Evolutionary conservation across 805 yeast species (phyloP).

Genomic region (Ogataea nakhonphanomensis): DNA sequence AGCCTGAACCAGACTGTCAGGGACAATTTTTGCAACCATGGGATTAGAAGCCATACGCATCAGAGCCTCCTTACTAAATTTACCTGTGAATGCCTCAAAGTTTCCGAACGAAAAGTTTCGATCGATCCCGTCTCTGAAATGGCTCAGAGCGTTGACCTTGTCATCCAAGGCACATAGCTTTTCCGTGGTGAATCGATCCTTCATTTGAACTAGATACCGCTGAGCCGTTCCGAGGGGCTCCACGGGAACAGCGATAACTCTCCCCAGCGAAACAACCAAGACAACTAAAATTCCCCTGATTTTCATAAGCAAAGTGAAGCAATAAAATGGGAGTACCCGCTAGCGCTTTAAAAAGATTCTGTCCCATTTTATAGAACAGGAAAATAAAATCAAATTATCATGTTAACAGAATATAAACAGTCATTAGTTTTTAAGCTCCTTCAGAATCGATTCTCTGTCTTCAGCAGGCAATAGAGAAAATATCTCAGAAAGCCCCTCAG

Average conservation of each 20-base stretch:
- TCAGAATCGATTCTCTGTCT: constrained; percentile 46
- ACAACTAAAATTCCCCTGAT: constrained; percentile 5
- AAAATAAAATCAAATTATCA: neutral
- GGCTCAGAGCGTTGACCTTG: constrained; percentile 32
- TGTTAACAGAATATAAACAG: constrained; percentile 2
- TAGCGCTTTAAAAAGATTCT: constrained; percentile 9
- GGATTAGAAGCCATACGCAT: constrained; percentile 54
- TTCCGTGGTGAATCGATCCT: constrained; percentile 46
- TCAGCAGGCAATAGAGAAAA: constrained; percentile 49
- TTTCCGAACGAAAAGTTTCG: constrained; percentile 62
- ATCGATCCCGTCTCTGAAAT: constrained; percentile 45
- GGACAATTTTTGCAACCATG: constrained; percentile 62
- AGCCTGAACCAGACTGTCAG: constrained; percentile 60
- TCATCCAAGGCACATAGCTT: constrained; percentile 45
- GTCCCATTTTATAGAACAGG: constrained; percentile 8
- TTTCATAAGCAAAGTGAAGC: constrained; percentile 9
- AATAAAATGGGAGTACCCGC: constrained; percentile 9
- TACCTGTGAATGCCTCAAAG: constrained; percentile 68
- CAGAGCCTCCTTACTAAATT: constrained; percentile 46
- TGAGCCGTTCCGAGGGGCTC: constrained; percentile 11
- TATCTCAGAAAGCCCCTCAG: constrained; percentile 54
- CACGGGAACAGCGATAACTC: constrained; percentile 6
- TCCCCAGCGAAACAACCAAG: neutral
- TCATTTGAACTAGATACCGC: constrained; percentile 49
- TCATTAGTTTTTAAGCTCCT: constrained; percentile 10